These are phyloP conservation scores for Cordyceps javanica DNA, from an alignment of 2,329 filamentous ascomycete species.

Conservation along the genomic window DNA sequence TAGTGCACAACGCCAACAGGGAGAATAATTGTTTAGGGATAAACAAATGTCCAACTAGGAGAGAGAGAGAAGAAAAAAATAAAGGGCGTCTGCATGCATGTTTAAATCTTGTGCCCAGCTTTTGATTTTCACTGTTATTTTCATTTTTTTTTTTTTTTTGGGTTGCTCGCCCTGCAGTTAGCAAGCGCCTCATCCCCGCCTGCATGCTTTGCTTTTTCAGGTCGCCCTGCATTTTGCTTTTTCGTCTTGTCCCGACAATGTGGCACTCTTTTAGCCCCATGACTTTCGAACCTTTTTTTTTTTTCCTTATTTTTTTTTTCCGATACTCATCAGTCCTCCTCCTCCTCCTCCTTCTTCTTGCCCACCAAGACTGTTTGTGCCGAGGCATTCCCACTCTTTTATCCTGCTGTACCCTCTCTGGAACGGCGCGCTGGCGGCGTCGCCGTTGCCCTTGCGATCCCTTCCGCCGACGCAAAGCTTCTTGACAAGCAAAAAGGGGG, in stretches of 20 bases:
- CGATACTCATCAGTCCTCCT: not conserved
- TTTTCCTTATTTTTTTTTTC: not conserved
- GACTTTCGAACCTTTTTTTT: not conserved
- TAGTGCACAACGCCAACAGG: not conserved
- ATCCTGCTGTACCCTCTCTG: too few species aligned
- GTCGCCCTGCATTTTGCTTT: conserved; percentile 2
- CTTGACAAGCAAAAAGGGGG: too few species aligned
- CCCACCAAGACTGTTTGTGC: too few species aligned
- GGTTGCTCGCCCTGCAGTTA: conserved; percentile 4
- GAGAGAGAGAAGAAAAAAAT: not conserved
- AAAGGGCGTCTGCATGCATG: not conserved
- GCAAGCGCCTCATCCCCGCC: not conserved
- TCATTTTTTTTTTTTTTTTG: too few species aligned
- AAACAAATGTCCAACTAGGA: too few species aligned
- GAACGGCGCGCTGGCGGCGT: too few species aligned
- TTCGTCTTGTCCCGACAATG: conserved; percentile 1
- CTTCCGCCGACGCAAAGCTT: too few species aligned
- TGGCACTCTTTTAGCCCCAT: not conserved
- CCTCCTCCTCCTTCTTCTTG: not conserved
- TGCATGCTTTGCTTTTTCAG: conserved; percentile 4
- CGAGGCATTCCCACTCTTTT: too few species aligned
- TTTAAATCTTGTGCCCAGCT: not conserved
- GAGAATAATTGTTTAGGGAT: not conserved
- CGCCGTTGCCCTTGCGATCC: too few species aligned
- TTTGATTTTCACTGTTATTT: too few species aligned